Conservation (phyloP, 1,284 basidiomycete species). For the Cronartium quercuum region DNA sequence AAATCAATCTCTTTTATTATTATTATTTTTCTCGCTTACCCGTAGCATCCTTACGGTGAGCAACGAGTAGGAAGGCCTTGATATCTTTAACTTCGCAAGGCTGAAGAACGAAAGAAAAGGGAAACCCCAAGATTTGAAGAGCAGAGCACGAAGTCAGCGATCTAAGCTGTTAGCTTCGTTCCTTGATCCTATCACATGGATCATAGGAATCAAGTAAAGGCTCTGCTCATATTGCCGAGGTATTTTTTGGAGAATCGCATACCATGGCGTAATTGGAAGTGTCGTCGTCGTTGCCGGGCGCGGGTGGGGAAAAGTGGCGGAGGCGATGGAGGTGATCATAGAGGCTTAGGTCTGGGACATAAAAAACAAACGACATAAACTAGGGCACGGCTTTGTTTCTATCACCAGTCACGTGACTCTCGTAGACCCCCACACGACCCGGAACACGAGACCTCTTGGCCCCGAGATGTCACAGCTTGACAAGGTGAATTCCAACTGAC, state of each 20-base stretch:
- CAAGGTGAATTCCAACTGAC: too few species aligned
- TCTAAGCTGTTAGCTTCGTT: constrained; percentile 2
- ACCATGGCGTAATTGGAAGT: neutral
- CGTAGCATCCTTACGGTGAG: constrained; percentile 65
- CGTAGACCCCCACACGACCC: too few species aligned
- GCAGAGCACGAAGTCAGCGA: constrained; percentile 22
- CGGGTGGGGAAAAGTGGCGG: neutral
- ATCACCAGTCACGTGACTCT: too few species aligned
- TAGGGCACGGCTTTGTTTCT: too few species aligned
- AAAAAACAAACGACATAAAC: too few species aligned
- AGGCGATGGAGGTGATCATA: too few species aligned
- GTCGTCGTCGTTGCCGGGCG: neutral
- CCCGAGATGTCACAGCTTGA: too few species aligned
- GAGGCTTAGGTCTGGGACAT: too few species aligned
- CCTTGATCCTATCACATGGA: neutral
- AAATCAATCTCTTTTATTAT: neutral
- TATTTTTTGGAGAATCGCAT: neutral
- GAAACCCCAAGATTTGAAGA: neutral
- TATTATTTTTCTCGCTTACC: constrained; percentile 49
- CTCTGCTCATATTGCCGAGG: constrained; percentile 1
- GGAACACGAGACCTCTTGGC: too few species aligned
- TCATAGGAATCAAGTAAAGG: constrained; percentile 2
- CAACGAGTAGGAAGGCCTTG: constrained; percentile 97
- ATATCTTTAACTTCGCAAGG: constrained; percentile 98
- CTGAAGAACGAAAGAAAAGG: constrained; percentile 52